Evolutionary conservation across 495 filamentous ascomycete genomes (phyloP), one percentile per base, ranked within the genome.

Genomic region (Neurospora pannonica): DNA sequence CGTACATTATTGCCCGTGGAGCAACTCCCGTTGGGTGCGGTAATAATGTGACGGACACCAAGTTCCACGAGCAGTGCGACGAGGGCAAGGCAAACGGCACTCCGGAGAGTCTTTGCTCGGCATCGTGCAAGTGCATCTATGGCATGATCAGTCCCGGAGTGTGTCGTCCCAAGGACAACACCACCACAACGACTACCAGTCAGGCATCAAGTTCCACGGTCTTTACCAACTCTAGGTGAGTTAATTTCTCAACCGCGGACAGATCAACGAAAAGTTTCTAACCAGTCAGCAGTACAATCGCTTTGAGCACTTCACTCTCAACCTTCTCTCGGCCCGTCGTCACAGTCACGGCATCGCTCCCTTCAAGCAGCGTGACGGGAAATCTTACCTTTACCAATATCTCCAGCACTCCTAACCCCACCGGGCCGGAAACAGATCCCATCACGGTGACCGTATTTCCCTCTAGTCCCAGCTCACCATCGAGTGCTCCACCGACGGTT

Each of bases 1-100:
- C 86, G 54, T 87, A 87, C 75, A 87, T 87, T 71, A 81, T 87
- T 69, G 82, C 84, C 48, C 84, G 86, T 24, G 85, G 86, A 36
- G 86, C 83, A 21, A 86, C 84, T 24, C 84, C 85, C 4, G 72
- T 82, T 13, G 84, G 83, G 13, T 87, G 86, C 71, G 86, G 86
- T 37, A 81, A 87, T 70, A 85, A 84, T 40, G 76, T 78, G n/a
- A 84, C 81, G 67, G 78, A 86, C 6, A 34, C 79, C 4, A 72
- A 78, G 11, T 78, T 80, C 69, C 75, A 78, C 21, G 86, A 87
- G 74, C 83, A 87, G 62, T 87, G 86, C 39, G 86, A 87, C 60
- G 81, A 86, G 74, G 82, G 83, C 8, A 72, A 71, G 2, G 71
- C 74, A n/a, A 86, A 87, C 39, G 79, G 74, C 0, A 73, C 76